Conservation (phyloP, 139 green algal genomes). For the Chlorella vulgaris region DNA sequence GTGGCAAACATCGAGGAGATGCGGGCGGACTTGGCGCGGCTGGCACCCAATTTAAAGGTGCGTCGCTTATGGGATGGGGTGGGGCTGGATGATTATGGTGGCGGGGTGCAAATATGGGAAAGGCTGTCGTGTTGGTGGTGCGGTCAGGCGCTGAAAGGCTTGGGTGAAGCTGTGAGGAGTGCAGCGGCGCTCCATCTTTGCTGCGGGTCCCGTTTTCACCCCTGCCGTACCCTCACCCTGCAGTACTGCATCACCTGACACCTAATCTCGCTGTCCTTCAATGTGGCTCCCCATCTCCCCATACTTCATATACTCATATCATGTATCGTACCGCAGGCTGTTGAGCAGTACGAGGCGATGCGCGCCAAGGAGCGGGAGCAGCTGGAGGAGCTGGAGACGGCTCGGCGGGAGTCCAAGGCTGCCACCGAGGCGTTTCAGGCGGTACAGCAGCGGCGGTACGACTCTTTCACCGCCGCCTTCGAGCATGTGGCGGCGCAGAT, state of each 20-base stretch:
- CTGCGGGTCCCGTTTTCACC: too few species aligned
- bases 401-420: slow-evolving; percentile 55
- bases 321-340: slow-evolving; percentile 82
- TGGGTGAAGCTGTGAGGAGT: background rate
- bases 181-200: background rate
- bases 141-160: background rate
- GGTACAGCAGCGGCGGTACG: slow-evolving; percentile 68
- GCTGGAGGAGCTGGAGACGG: slow-evolving; percentile 74
- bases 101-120: background rate
- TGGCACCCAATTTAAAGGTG: slow-evolving; percentile 85
- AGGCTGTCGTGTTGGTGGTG: too few species aligned
- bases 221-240: background rate
- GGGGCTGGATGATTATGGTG: background rate
- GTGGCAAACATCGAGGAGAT: slow-evolving; percentile 55
- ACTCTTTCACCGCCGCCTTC: slow-evolving; percentile 89
- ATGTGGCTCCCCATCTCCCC: background rate
- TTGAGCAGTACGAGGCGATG: slow-evolving; percentile 93
- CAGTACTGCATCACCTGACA: background rate
- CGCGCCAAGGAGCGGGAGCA: slow-evolving; percentile 78
- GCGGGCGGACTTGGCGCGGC: slow-evolving; percentile 47
- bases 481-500: slow-evolving; percentile 82
- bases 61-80: background rate
- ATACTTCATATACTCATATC: too few species aligned
- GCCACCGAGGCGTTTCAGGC: slow-evolving; percentile 69
- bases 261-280: background rate